Evolutionary conservation across 352 stramenopile genomes (phyloP), one percentile per base, ranked within the genome.

Genomic region (Phytophthora pseudosyringae): DNA sequence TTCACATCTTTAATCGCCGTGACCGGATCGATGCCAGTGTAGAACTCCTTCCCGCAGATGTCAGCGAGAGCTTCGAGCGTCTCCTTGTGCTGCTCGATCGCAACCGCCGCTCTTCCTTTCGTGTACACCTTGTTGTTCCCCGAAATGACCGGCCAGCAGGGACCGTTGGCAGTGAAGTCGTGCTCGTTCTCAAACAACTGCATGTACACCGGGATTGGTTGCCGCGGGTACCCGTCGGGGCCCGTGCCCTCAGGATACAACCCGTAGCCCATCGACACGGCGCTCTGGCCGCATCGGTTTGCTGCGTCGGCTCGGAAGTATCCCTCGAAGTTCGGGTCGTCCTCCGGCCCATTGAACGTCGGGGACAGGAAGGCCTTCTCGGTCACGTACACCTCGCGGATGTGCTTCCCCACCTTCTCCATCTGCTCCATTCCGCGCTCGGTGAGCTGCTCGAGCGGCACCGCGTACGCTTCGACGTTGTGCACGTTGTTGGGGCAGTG

Each of bases 151-250:
- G 56, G 67, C 73, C 81, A 86, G 69, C 84, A 93, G 5, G 82
- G 82, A 4, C 72, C 79, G 46, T 86, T 89, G 5, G 84, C 84
- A 1, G 82, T 89, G 56, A 93, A 93, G 53, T 93, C 84, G 57
- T 89, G 82, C 39, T 93, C 84, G 47, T 86, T 93, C 79, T 93
- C 76, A n/a, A 64, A 76, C 0, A 93, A 59, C 55, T 93, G 84
- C 84, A 93, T 93, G 71, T 79, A 93, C 32, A 93, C 73, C 0
- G 84, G 80, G 45, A 93, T 89, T 1, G 81, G 81, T 60, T 93
- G 84, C 44, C 77, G 78, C 5, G 55, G 40, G 52, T 86, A 91
- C 0, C 80, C 84, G 2, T 79, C 74, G 0, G 80, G 81, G 0
- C 84, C 80, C 0, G 81, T 91, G 25, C 82, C 82, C 12, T 90